Conservation (phyloP, 2,329 filamentous ascomycete genomes). For the Penicillium nordicum region DNA sequence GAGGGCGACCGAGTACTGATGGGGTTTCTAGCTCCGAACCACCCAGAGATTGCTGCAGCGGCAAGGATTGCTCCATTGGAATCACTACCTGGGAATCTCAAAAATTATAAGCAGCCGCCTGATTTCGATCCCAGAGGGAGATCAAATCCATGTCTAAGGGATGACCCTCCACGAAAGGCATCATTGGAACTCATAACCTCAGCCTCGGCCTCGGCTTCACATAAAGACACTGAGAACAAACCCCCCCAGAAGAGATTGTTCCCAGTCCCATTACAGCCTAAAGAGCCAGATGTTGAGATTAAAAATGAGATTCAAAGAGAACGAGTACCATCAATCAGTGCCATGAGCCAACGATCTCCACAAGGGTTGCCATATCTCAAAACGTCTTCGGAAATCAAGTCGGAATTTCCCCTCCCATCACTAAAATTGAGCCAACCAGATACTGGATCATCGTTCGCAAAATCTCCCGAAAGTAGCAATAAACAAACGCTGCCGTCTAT, state of each 20-base stretch:
- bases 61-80: slow-evolving; percentile 54
- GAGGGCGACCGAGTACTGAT: slow-evolving; percentile 63
- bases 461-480: slow-evolving; percentile 33
- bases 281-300: background rate
- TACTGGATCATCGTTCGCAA: slow-evolving; percentile 15
- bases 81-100: slow-evolving; percentile 28
- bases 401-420: slow-evolving; percentile 37
- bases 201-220: background rate
- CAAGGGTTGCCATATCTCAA: slow-evolving; percentile 19
- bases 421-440: slow-evolving; percentile 40
- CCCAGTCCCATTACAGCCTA: background rate
- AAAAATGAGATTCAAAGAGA: background rate
- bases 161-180: background rate
- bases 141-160: background rate
- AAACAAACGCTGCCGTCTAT: slow-evolving; percentile 43
- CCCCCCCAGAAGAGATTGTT: background rate
- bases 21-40: slow-evolving; percentile 60
- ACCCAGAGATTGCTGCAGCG: slow-evolving; percentile 60
- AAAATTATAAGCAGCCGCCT: slow-evolving; percentile 14
- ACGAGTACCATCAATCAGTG: slow-evolving; percentile 6
- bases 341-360: slow-evolving; percentile 7
- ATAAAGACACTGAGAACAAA: background rate
- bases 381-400: slow-evolving; percentile 28
- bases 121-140: slow-evolving; percentile 3
- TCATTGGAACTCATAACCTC: background rate